Conservation (phyloP, 495 filamentous ascomycete genomes). For the Friedmanniomyces simplex region DNA sequence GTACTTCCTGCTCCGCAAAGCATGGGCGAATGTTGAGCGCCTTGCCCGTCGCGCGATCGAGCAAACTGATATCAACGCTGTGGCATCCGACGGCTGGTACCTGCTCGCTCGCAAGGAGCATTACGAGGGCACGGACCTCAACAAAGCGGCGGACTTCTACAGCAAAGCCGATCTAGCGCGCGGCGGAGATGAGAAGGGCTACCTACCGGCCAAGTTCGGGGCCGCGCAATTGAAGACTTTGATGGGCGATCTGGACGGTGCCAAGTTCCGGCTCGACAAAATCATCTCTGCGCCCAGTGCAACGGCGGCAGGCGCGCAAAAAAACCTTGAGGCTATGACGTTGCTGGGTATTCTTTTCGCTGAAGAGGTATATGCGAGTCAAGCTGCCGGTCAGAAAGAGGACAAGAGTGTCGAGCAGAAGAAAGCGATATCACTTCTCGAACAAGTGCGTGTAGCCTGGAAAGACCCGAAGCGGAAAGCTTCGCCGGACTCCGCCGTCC, state of each 20-base stretch:
- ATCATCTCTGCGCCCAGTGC: constrained; percentile 59
- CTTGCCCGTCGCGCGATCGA: constrained; percentile 90
- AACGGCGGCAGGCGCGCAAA: constrained; percentile 25
- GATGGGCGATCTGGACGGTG: constrained; percentile 74
- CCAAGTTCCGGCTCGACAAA: constrained; percentile 89
- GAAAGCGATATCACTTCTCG: constrained; percentile 72
- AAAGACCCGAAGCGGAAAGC: constrained; percentile 79
- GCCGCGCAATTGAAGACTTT: constrained; percentile 76
- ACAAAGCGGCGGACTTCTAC: constrained; percentile 71
- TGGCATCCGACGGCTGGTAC: constrained; percentile 96
- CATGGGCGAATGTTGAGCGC: constrained; percentile 65
- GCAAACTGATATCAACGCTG: constrained; percentile 84
- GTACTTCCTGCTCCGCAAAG: constrained; percentile 74
- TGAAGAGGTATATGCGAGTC: constrained; percentile 79
- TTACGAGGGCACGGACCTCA: constrained; percentile 48
- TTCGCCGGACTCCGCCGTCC: constrained; percentile 69
- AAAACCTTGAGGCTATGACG: constrained; percentile 82
- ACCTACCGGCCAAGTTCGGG: constrained; percentile 86
- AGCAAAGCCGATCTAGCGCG: constrained; percentile 77
- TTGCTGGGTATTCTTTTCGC: constrained; percentile 82
- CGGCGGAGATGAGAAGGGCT: constrained; percentile 78
- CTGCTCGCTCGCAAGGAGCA: constrained; percentile 83
- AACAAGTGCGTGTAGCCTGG: constrained; percentile 79
- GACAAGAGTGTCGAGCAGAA: constrained; percentile 73
- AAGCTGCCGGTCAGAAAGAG: constrained; percentile 62